Evolutionary conservation across 2,329 filamentous ascomycete genomes (phyloP), one percentile per base, ranked within the genome.

Genomic region (Neofusicoccum laricinum): DNA sequence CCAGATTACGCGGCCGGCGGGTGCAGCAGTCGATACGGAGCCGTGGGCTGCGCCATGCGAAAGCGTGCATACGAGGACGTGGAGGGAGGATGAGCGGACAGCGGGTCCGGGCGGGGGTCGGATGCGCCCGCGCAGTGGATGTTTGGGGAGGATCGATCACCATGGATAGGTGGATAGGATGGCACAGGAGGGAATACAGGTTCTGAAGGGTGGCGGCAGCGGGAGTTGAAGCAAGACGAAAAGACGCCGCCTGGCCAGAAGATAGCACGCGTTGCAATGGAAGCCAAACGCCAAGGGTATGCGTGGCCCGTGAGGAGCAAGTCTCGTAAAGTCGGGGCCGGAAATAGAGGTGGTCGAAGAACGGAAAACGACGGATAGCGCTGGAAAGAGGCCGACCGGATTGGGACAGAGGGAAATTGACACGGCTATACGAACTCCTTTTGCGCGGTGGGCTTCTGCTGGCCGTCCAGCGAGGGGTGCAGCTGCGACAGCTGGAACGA

Each of bases 391-490:
- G 55, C 41, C 55, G 55, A 46, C 55, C 41, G n/a, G 30, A 59
- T 19, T 14, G 4, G 41, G 30, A 45, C 36, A 59, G 40, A 34
- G 34, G n/a, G 15, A 38, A 6, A 57, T 21, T n/a, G 38, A 30
- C 17, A 21, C 4, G 14, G 36, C 53, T 59, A 59, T 5, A 59
- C 55, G 19, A 59, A 46, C 40, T 59, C 55, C 55, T 59, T 59
- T 3, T 21, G 15, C 21, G n/a, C 17, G 25, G 41, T 21, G 25
- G 55, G 41, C 36, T 45, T 59, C 30, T 59, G 55, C 40, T 45
- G 40, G 55, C 41, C 41, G n/a, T 59, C 55, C 8, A 59, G 55
- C n/a, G 55, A 59, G n/a, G 55, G 55, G 14, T 59, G 55, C 55
- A 59, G 38, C 30, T 59, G 55, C 5, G 55, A 59, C 2, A 59